Conservation (phyloP, 495 filamentous ascomycete genomes). For the Amorphotheca resinae region DNA sequence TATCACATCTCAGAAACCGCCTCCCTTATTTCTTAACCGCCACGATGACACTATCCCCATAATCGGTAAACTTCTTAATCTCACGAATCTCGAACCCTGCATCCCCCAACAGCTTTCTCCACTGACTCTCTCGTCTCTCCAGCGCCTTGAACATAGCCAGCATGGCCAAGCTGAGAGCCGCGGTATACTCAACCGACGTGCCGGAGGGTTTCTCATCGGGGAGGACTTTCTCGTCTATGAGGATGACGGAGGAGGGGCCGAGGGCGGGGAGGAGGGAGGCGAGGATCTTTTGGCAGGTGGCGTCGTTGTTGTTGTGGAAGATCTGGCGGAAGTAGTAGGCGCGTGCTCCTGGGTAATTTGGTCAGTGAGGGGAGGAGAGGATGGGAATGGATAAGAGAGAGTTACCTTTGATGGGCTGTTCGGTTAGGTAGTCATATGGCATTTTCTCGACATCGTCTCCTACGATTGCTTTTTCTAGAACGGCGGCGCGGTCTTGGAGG, state of each 20-base stretch:
- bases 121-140: slow-evolving; percentile 3
- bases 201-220: slow-evolving; percentile 6
- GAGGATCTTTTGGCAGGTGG: slow-evolving; percentile 28
- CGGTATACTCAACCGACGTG: background rate
- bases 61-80: slow-evolving; percentile 1
- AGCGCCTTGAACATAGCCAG: background rate
- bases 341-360: too few species aligned
- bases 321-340: slow-evolving; percentile 35
- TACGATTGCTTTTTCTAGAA: slow-evolving; percentile 11
- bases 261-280: slow-evolving; percentile 24
- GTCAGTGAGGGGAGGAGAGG: too few species aligned
- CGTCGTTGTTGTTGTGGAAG: slow-evolving; percentile 33
- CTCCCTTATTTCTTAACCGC: background rate
- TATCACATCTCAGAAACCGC: too few species aligned
- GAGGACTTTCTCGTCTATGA: slow-evolving; percentile 36
- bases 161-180: background rate
- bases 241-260: slow-evolving; percentile 24
- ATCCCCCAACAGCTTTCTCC: background rate
- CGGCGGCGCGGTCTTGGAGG: slow-evolving; percentile 1
- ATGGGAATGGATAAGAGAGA: too few species aligned
- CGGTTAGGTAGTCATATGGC: slow-evolving; percentile 30
- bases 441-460: slow-evolving; percentile 24
- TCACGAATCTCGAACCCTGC: slow-evolving; percentile 1
- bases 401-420: slow-evolving; percentile 28
- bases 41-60: slow-evolving; percentile 1